These are phyloP conservation scores for Naganishia liquefaciens DNA, from an alignment of 1,284 basidiomycete genomes.

Conservation along the genomic window DNA sequence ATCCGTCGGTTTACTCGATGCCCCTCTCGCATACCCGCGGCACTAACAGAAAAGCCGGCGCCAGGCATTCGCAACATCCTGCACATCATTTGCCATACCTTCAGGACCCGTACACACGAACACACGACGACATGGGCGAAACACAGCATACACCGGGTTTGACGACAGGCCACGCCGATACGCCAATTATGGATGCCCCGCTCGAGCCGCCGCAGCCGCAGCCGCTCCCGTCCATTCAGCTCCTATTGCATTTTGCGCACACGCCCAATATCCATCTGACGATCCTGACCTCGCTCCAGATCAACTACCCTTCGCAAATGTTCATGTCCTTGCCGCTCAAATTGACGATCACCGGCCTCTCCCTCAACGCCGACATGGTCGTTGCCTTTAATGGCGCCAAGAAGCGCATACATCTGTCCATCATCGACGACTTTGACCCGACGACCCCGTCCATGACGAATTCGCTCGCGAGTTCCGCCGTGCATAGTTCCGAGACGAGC, in stretches of 20 bases:
- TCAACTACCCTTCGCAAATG: constrained; percentile 90
- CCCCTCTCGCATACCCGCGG: constrained; percentile 10
- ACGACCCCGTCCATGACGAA: constrained; percentile 67
- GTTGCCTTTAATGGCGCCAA: constrained; percentile 83
- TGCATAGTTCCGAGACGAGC: constrained; percentile 35
- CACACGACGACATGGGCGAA: constrained; percentile 28
- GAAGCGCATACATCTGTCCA: constrained; percentile 78
- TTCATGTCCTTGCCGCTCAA: constrained; percentile 97
- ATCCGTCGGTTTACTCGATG: constrained; percentile 30
- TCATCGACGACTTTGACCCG: constrained; percentile 80
- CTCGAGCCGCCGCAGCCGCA: constrained; percentile 31
- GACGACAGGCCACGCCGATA: constrained; percentile 28
- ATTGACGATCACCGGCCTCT: constrained; percentile 81
- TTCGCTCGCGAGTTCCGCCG: constrained; percentile 57
- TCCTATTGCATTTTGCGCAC: constrained; percentile 55
- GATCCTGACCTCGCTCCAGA: constrained; percentile 86
- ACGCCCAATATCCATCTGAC: constrained; percentile 59
- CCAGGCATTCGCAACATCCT: constrained; percentile 5
- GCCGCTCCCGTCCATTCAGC: constrained; percentile 52
- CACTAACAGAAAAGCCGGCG: not conserved
- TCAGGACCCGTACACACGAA: constrained; percentile 15
- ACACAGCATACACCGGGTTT: constrained; percentile 26
- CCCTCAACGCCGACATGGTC: constrained; percentile 82
- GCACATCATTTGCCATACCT: constrained; percentile 23
- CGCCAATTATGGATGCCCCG: constrained; percentile 32